Conservation (phyloP, 768 basidiomycete genomes). For the Russula griseocarnosa region DNA sequence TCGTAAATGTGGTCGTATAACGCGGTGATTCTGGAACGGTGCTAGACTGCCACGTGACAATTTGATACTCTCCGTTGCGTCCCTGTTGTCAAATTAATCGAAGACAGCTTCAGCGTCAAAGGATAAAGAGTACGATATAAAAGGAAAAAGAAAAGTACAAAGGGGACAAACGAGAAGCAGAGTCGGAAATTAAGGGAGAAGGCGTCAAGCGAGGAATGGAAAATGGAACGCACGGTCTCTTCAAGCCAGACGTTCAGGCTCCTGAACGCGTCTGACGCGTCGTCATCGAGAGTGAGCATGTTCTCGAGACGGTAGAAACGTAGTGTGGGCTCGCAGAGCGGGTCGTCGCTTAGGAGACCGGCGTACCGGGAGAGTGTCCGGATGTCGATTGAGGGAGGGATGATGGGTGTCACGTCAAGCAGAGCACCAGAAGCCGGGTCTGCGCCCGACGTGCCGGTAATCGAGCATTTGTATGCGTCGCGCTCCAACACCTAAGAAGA, state of each 20-base stretch:
- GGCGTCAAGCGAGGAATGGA: too few species aligned
- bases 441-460: slow-evolving; percentile 11
- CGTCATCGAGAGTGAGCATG: slow-evolving; percentile 13
- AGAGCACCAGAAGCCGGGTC: not conserved
- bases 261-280: slow-evolving; percentile 31
- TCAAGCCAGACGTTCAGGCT: slow-evolving; percentile 36
- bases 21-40: slow-evolving; percentile 6
- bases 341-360: slow-evolving; percentile 13
- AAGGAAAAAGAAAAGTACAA: not conserved
- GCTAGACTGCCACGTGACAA: slow-evolving; percentile 17
- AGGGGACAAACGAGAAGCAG: not conserved
- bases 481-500: slow-evolving; percentile 15
- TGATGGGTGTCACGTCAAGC: slow-evolving; percentile 11
- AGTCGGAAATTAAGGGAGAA: not conserved
- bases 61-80: slow-evolving; percentile 9
- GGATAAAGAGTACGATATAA: not conserved
- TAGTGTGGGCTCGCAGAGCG: slow-evolving; percentile 9
- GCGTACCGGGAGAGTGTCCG: slow-evolving; percentile 19
- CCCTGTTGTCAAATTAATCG: not conserved
- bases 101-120: not conserved
- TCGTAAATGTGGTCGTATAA: slow-evolving; percentile 31
- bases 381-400: slow-evolving; percentile 20
- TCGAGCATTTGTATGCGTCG: slow-evolving; percentile 15
- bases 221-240: slow-evolving; percentile 31
- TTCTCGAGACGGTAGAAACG: slow-evolving; percentile 21